Percentiles rank a stretch among this genome's conserved stretches.
Evolutionary conservation across 805 yeast species (phyloP).

Genomic region (Zygoascus flipseniorum): DNA sequence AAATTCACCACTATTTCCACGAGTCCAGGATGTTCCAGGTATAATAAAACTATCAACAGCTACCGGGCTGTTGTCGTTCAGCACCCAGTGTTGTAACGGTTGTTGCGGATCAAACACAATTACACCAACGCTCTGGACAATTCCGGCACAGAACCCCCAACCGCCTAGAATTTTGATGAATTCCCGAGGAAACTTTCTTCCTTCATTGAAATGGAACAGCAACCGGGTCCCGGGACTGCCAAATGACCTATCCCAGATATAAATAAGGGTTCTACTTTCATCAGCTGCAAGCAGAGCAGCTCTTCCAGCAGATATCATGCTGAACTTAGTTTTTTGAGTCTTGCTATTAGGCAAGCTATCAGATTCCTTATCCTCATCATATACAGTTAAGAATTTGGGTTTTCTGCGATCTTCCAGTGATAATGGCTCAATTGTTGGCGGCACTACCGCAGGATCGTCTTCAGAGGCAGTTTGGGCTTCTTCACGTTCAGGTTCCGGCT

Average conservation of each 20-base stretch:
- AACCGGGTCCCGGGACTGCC: not conserved
- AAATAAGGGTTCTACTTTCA: not conserved
- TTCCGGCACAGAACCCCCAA: not conserved
- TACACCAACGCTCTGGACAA: not conserved
- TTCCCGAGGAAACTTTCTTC: not conserved
- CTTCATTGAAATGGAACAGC: not conserved
- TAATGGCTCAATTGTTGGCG: not conserved
- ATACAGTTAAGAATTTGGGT: not conserved
- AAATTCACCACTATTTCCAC: not conserved
- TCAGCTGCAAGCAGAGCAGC: not conserved
- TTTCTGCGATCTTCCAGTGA: not conserved
- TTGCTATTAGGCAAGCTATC: not conserved
- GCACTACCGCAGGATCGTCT: not conserved
- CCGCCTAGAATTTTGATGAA: not conserved
- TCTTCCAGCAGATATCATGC: not conserved
- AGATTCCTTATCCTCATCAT: not conserved
- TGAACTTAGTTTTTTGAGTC: not conserved
- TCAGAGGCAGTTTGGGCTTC: not conserved
- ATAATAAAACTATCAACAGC: not conserved
- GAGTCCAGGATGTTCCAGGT: not conserved
- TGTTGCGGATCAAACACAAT: not conserved
- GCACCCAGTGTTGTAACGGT: not conserved
- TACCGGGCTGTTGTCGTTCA: not conserved
- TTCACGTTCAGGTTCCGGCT: not conserved
- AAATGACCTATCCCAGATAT: constrained; percentile 1